Conservation (phyloP, 306 rosid genomes). For the Gynostemma pentaphyllum region DNA sequence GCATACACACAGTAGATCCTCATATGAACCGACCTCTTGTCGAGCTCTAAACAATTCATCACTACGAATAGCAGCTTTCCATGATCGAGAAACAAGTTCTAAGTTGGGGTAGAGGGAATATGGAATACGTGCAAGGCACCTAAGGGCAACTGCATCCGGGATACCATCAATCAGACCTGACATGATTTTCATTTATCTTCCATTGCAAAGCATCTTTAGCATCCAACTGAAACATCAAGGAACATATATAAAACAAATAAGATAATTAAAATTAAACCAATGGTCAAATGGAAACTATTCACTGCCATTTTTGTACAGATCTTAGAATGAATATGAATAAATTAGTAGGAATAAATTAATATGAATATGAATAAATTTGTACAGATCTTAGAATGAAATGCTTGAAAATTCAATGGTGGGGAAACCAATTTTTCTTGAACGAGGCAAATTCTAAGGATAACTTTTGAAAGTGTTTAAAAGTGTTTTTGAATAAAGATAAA, state of each 20-base stretch:
- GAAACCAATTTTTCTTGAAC: no score
- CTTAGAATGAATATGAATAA: not conserved
- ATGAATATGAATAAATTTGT: no score
- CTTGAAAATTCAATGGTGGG: no score
- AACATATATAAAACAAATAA: not conserved
- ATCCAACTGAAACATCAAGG: constrained; percentile 17
- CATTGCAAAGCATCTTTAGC: no score
- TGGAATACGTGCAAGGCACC: constrained; percentile 91
- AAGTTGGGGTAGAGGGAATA: constrained; percentile 67
- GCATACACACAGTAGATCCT: constrained; percentile 65
- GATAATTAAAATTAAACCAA: not conserved
- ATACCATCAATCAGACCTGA: constrained; percentile 86
- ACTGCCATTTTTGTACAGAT: not conserved
- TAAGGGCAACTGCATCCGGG: constrained; percentile 83
- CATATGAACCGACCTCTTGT: constrained; percentile 62
- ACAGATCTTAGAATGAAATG: no score
- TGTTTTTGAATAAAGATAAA: no score
- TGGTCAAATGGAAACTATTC: no score
- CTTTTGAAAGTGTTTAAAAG: no score
- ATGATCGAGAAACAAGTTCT: constrained; percentile 76
- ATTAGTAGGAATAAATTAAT: not conserved
- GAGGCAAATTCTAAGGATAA: no score
- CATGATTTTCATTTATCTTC: constrained; percentile 48
- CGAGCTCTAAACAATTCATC: constrained; percentile 69
- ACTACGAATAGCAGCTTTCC: constrained; percentile 76